Conservation (phyloP, 176 grass and related monocot species). For the Bolboschoenus planiculmis region DNA sequence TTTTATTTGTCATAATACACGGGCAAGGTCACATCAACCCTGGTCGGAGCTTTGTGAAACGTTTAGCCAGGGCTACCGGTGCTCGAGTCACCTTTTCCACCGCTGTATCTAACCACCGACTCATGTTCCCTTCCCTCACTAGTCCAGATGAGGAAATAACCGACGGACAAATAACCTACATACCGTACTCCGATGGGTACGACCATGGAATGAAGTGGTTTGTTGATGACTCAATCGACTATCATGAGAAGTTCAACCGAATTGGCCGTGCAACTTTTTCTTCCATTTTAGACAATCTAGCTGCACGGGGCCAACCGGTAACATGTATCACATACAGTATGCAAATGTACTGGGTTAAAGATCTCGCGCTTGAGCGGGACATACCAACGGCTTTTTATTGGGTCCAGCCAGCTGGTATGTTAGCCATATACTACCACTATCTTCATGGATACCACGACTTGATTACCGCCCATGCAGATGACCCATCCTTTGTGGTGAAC, state of each 20-base stretch:
- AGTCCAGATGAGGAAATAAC: not conserved
- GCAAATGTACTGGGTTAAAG: conserved; percentile 27
- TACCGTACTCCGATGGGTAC: conserved; percentile 34
- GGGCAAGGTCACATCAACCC: conserved; percentile 34
- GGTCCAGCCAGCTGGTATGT: conserved; percentile 51
- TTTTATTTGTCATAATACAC: not conserved
- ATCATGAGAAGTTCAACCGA: not conserved
- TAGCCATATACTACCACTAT: conserved; percentile 35
- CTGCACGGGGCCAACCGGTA: conserved; percentile 30
- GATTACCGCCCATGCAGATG: conserved; percentile 23
- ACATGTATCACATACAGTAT: conserved; percentile 50
- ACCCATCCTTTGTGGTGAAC: conserved; percentile 26
- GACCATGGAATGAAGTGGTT: conserved; percentile 26
- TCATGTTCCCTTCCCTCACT: conserved; percentile 22
- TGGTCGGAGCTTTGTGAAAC: not conserved
- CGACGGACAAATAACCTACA: conserved; percentile 12
- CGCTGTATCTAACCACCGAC: conserved; percentile 18
- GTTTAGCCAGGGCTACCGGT: not conserved
- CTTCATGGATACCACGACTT: conserved; percentile 15
- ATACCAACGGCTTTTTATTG: conserved; percentile 44
- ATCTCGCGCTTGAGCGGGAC: conserved; percentile 24
- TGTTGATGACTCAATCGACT: not conserved
- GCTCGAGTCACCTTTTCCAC: conserved; percentile 36
- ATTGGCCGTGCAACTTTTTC: conserved; percentile 12
- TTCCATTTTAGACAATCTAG: conserved; percentile 30